Percentiles rank a stretch among this genome's conserved stretches.
Conservation (phyloP, 345 rosid genomes). For the Crucihimalaya himalaica region DNA sequence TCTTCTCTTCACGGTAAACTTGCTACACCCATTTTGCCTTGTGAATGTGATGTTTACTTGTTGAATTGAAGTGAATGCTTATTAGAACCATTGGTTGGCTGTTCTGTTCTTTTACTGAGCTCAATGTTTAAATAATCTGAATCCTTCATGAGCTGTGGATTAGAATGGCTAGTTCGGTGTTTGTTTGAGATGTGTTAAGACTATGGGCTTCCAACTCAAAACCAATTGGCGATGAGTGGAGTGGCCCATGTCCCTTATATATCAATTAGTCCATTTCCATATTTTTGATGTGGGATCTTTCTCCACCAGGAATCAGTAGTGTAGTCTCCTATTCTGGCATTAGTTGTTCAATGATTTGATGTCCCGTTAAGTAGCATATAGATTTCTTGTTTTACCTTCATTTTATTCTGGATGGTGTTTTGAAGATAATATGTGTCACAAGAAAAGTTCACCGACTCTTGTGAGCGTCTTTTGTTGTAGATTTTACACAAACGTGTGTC, state of each 20-base stretch:
- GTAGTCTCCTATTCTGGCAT: not conserved
- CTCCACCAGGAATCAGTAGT: not conserved
- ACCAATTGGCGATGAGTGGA: too few species aligned
- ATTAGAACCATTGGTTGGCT: not conserved
- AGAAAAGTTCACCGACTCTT: not conserved
- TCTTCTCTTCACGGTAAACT: slow-evolving; percentile 60
- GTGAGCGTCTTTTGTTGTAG: not conserved
- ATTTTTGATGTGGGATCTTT: too few species aligned
- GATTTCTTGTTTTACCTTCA: not conserved
- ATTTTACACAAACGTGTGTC: not conserved
- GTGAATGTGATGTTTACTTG: not conserved
- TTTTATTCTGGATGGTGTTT: not conserved
- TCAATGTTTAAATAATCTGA: not conserved
- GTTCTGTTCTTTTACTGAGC: not conserved
- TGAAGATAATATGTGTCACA: not conserved
- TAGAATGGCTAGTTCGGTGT: not conserved
- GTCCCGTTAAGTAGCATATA: not conserved
- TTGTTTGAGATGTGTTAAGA: not conserved
- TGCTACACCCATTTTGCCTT: not conserved
- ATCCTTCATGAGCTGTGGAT: not conserved
- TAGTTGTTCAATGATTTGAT: not conserved
- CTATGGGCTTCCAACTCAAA: too few species aligned
- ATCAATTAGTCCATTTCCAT: too few species aligned
- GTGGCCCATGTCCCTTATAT: too few species aligned
- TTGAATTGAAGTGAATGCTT: not conserved